Conservation (phyloP, 192 early-diverging fungal species). For the Podila minutissima region DNA sequence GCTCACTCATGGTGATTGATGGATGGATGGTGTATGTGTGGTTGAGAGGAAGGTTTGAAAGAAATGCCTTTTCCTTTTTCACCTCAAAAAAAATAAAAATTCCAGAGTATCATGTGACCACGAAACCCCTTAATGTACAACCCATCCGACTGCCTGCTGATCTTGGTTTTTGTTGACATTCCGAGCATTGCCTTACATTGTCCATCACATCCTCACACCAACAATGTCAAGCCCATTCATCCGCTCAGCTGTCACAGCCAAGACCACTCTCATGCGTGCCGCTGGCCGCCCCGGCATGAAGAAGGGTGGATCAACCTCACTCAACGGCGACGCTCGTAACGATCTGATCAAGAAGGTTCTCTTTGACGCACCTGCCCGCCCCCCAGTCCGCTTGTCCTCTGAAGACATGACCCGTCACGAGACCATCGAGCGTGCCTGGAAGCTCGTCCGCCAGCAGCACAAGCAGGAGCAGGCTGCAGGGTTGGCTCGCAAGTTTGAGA, state of each 20-base stretch:
- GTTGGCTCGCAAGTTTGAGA: conserved; percentile 66
- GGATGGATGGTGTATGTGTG: background rate
- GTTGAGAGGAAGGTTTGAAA: background rate
- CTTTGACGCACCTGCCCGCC: conserved; percentile 61
- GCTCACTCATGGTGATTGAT: conserved; percentile 32
- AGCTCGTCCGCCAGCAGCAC: conserved; percentile 60
- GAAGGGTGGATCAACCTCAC: conserved; percentile 31
- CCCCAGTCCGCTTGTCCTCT: conserved; percentile 56
- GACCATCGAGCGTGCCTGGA: conserved; percentile 79
- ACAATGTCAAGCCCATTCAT: conserved; percentile 46
- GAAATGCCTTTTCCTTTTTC: background rate
- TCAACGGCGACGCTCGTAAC: conserved; percentile 65
- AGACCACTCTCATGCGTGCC: conserved; percentile 38
- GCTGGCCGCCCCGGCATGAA: conserved; percentile 18
- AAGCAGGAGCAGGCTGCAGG: conserved; percentile 56
- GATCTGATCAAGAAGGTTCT: conserved; percentile 79
- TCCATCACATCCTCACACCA: background rate
- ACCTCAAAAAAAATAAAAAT: background rate
- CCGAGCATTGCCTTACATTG: background rate
- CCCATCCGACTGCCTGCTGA: too few relatives aligned
- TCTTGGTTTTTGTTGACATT: background rate
- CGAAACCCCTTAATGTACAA: too few relatives aligned
- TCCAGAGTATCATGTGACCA: background rate
- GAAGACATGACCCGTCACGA: conserved; percentile 72
- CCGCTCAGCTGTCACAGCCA: conserved; percentile 25